These are phyloP conservation scores for Haplographium delicatum DNA, from an alignment of 495 filamentous ascomycete genomes.

Conservation along the genomic window DNA sequence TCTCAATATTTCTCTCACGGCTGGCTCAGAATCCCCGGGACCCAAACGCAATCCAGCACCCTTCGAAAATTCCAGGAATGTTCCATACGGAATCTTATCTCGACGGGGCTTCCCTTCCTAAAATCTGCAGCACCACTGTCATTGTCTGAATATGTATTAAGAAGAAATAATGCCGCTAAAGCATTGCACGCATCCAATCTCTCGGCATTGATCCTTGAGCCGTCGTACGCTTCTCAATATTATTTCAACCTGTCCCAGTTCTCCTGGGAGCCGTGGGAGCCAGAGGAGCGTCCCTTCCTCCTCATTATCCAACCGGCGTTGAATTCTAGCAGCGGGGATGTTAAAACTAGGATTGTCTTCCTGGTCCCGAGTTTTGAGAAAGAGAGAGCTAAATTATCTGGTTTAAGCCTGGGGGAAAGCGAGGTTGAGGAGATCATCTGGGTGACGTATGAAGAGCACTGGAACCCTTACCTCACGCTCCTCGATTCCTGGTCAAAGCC, in stretches of 20 bases:
- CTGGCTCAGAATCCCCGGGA: no score
- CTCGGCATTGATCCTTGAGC: constrained; percentile 50
- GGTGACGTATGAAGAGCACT: constrained; percentile 57
- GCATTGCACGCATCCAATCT: constrained; percentile 38
- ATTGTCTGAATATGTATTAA: constrained; percentile 37
- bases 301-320: constrained; percentile 46
- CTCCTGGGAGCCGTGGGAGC: constrained; percentile 57
- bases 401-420: constrained; percentile 43
- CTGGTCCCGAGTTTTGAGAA: constrained; percentile 50
- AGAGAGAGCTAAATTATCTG: constrained; percentile 43
- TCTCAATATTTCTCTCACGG: no score
- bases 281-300: constrained; percentile 51
- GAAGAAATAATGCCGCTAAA: constrained; percentile 40
- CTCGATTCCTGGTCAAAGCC: constrained; percentile 30
- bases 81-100: constrained; percentile 36
- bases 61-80: constrained; percentile 40
- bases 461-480: constrained; percentile 48
- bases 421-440: constrained; percentile 42
- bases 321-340: constrained; percentile 25
- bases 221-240: constrained; percentile 54
- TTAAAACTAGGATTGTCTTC: constrained; percentile 44
- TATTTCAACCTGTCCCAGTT: constrained; percentile 49
- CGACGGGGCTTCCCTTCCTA: constrained; percentile 41
- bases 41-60: no score
- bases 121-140: constrained; percentile 35